These are phyloP conservation scores for Chlorella ohadii DNA, from an alignment of 139 green algal genomes.

Conservation along the genomic window DNA sequence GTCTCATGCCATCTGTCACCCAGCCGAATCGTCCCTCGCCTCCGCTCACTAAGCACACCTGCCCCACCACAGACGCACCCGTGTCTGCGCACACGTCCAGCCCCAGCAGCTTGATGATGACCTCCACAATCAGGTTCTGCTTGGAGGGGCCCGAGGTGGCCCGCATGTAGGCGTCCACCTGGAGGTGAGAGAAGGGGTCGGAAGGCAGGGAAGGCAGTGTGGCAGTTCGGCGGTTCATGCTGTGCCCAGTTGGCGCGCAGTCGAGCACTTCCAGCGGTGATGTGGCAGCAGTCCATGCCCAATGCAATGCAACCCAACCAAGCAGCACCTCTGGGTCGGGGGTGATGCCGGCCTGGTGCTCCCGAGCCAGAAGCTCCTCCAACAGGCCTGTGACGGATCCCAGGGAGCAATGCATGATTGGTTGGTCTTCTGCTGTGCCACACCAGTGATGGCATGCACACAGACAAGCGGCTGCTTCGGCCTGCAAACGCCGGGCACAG, in stretches of 20 bases:
- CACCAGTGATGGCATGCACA: no score
- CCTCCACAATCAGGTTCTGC: constrained; percentile 57
- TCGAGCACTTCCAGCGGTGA: no score
- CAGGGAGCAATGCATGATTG: no score
- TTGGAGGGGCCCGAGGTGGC: constrained; percentile 1
- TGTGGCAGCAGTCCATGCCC: no score
- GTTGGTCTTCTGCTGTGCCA: no score
- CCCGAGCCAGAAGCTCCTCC: constrained; percentile 28
- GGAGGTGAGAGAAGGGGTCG: not conserved
- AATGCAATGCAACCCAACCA: no score
- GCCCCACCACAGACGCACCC: not conserved
- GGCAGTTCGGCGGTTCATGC: no score
- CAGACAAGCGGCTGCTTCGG: no score
- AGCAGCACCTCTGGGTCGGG: constrained; percentile 38
- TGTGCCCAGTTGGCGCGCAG: no score
- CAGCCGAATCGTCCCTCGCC: no score
- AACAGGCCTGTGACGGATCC: constrained; percentile 4
- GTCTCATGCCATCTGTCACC: not conserved
- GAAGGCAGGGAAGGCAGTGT: not conserved
- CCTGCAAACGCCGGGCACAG: no score
- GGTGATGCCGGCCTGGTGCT: constrained; percentile 47
- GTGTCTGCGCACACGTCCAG: constrained; percentile 45
- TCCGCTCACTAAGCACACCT: no score
- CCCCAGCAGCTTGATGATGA: constrained; percentile 61
- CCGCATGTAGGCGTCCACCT: constrained; percentile 42